Evolutionary conservation across 495 filamentous ascomycete species (phyloP).

Genomic region (Baudoinia panamericana): DNA sequence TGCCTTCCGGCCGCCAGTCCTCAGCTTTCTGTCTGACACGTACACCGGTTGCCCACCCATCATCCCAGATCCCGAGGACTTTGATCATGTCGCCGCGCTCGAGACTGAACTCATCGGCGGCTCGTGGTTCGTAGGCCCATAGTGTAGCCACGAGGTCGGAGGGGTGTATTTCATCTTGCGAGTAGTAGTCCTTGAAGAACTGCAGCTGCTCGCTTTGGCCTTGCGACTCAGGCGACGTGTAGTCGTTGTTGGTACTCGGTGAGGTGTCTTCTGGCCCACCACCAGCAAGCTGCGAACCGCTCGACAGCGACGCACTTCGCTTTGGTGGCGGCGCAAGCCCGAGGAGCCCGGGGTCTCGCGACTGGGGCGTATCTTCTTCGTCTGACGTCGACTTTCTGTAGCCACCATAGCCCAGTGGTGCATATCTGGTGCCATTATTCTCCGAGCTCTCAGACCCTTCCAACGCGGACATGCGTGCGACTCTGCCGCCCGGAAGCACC

Average conservation of each 20-base stretch:
- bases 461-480: constrained; percentile 90
- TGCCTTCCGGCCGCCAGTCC: constrained; percentile 66
- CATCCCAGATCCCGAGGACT: constrained; percentile 98
- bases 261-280: constrained; percentile 45
- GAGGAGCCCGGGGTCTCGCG: constrained; percentile 32
- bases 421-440: constrained; percentile 9
- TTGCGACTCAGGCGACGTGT: constrained; percentile 61
- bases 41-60: constrained; percentile 96
- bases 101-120: constrained; percentile 82
- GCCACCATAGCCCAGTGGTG: constrained; percentile 1
- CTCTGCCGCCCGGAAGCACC: constrained; percentile 71
- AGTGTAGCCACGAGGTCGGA: constrained; percentile 80
- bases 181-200: constrained; percentile 98
- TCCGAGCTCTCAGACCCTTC: constrained; percentile 39
- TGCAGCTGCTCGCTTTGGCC: constrained; percentile 86
- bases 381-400: constrained; percentile 72
- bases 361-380: constrained; percentile 66
- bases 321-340: constrained; percentile 48
- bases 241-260: constrained; percentile 50
- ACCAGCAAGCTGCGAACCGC: constrained; percentile 59
- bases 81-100: constrained; percentile 98
- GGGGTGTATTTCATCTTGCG: constrained; percentile 86
- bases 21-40: constrained; percentile 72
- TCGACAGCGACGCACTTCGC: constrained; percentile 82
- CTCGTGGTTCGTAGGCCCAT: constrained; percentile 94